phyloP scores from a whole-genome alignment of 805 yeast species.

The Barnettozyma californica region DNA sequence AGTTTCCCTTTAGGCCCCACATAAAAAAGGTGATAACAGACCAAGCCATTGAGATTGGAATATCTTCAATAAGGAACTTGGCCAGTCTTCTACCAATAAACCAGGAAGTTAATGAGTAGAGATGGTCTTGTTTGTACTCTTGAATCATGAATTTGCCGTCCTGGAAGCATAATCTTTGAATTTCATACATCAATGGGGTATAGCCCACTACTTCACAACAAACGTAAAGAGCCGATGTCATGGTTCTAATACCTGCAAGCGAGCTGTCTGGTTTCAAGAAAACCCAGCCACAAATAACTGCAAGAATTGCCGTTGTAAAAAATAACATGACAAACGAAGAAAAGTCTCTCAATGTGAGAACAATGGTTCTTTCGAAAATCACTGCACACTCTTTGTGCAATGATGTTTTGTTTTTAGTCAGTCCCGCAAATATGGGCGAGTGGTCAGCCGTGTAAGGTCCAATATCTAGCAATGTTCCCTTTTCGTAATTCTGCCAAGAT shows the following conservation, averaged over 20 bases:
- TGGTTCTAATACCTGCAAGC: conserved; percentile 61
- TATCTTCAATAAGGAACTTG: conserved; percentile 63
- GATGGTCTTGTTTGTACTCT: conserved; percentile 19
- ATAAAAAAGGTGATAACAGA: conserved; percentile 65
- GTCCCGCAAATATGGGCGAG: conserved; percentile 6
- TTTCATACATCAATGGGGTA: conserved; percentile 50
- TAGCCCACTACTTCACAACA: conserved; percentile 51
- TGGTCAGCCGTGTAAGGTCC: conserved; percentile 9
- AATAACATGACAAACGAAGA: conserved; percentile 41
- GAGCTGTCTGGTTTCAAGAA: conserved; percentile 58
- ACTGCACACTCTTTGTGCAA: conserved; percentile 38
- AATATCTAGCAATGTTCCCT: neutral
- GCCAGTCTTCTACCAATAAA: conserved; percentile 46
- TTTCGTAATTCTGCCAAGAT: conserved; percentile 13
- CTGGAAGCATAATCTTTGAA: conserved; percentile 47
- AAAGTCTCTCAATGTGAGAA: conserved; percentile 46
- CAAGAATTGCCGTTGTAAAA: conserved; percentile 41
- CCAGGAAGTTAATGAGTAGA: conserved; percentile 20
- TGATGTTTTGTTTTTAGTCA: conserved; percentile 29
- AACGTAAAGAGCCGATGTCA: conserved; percentile 46
- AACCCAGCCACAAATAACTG: conserved; percentile 70
- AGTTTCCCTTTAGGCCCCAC: conserved; percentile 58
- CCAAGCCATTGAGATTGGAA: conserved; percentile 55
- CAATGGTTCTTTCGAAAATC: conserved; percentile 39
- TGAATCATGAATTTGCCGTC: conserved; percentile 55